Conservation (phyloP, 2,329 filamentous ascomycete species). For the Talaromyces sp. region DNA sequence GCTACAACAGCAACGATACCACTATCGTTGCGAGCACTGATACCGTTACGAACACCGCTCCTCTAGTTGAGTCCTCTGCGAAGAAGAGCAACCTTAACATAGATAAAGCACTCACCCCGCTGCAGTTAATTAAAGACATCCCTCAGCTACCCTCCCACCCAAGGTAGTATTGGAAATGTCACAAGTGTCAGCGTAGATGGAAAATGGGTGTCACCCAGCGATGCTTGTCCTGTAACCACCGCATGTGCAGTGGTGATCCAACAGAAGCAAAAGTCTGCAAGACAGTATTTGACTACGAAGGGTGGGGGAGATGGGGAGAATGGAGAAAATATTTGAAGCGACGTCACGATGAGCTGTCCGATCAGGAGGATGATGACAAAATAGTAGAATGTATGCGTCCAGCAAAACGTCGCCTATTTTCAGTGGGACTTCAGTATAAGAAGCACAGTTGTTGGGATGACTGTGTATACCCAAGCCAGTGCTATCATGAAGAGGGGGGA, state of each 20-base stretch:
- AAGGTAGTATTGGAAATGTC: slow-evolving; percentile 51
- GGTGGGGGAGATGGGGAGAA: slow-evolving; percentile 45
- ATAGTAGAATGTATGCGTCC: not conserved
- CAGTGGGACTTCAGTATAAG: not conserved
- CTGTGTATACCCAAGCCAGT: slow-evolving; percentile 11
- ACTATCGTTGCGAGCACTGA: not conserved
- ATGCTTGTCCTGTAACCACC: slow-evolving; percentile 52
- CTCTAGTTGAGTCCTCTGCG: not conserved
- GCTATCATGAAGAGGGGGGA: not conserved
- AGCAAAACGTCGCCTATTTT: not conserved
- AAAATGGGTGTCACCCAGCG: slow-evolving; percentile 47
- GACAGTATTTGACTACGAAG: slow-evolving; percentile 50
- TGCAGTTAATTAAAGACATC: not conserved
- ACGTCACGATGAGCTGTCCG: slow-evolving; percentile 9
- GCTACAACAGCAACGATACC: not conserved
- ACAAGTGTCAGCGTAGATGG: slow-evolving; percentile 47
- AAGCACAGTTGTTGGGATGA: slow-evolving; percentile 8
- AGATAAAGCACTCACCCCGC: not conserved
- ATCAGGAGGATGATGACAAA: not conserved
- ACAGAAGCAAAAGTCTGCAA: slow-evolving; percentile 26
- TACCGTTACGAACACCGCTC: not conserved
- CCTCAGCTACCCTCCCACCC: not conserved
- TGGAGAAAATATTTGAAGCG: slow-evolving; percentile 29
- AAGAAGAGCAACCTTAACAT: not conserved
- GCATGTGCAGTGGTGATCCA: slow-evolving; percentile 39